Evolutionary conservation across 2,329 filamentous ascomycete genomes (phyloP).

Genomic region (Aspergillus flavus): DNA sequence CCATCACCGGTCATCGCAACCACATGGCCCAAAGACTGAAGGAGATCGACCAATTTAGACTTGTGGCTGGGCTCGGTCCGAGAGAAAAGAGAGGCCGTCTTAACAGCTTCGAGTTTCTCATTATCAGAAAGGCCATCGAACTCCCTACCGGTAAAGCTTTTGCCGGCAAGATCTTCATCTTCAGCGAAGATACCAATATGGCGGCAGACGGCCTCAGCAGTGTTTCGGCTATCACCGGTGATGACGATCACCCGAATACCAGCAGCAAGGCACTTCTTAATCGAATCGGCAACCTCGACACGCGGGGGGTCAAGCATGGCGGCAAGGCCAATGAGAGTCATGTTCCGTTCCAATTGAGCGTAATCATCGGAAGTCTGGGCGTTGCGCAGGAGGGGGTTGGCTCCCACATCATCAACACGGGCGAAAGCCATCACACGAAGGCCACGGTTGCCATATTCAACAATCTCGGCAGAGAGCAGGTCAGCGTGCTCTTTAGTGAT

Average conservation of each 20-base stretch:
- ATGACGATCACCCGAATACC: constrained; percentile 98
- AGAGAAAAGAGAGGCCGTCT: constrained; percentile 87
- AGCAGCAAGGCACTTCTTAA: constrained; percentile 85
- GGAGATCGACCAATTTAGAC: constrained; percentile 93
- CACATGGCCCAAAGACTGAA: constrained; percentile 89
- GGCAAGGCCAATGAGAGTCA: constrained; percentile 91
- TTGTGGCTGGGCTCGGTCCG: constrained; percentile 95
- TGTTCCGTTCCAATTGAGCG: constrained; percentile 82
- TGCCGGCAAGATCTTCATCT: constrained; percentile 80
- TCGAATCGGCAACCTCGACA: constrained; percentile 83
- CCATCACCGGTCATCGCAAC: constrained; percentile 99
- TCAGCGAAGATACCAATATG: constrained; percentile 91
- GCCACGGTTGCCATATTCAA: constrained; percentile 87
- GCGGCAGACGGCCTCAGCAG: constrained; percentile 94
- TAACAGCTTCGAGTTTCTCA: constrained; percentile 82
- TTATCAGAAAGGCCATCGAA: constrained; percentile 81
- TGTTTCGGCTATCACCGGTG: constrained; percentile 97
- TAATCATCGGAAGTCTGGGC: constrained; percentile 87
- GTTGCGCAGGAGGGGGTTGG: constrained; percentile 68
- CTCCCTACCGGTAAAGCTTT: constrained; percentile 93
- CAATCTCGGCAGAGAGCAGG: constrained; percentile 75
- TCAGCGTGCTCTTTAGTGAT: constrained; percentile 70
- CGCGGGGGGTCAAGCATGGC: constrained; percentile 97
- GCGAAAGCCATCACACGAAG: constrained; percentile 94
- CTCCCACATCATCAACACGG: constrained; percentile 73